phyloP scores from a whole-genome alignment of 2,329 filamentous ascomycete species.

The Calonectria hawksworthii region DNA sequence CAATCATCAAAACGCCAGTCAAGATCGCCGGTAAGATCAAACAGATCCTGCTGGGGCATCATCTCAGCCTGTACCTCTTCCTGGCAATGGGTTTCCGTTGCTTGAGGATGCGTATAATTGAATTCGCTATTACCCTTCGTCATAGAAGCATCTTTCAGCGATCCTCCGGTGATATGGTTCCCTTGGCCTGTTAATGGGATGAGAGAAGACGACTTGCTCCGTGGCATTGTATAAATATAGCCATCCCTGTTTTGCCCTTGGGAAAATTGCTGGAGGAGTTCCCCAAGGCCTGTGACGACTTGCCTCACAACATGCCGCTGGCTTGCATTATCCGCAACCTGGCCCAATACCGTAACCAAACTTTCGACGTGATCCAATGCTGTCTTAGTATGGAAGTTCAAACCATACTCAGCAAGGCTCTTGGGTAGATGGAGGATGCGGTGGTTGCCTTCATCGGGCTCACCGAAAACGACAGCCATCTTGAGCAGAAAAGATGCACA shows the following conservation, averaged over 20 bases:
- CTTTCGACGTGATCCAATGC: background rate
- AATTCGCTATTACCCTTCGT: too few species aligned
- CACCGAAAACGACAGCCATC: background rate
- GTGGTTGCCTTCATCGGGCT: background rate
- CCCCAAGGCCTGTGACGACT: background rate
- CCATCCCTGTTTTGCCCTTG: background rate
- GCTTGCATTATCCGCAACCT: background rate
- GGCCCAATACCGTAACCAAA: background rate
- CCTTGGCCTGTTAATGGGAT: too few species aligned
- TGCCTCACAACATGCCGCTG: background rate
- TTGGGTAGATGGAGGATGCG: background rate
- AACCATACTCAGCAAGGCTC: background rate
- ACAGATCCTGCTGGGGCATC: background rate
- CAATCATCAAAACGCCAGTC: conserved; percentile 1
- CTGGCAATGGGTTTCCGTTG: background rate
- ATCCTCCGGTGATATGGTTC: too few species aligned
- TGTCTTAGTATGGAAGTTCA: background rate
- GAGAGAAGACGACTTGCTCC: background rate
- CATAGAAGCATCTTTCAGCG: background rate
- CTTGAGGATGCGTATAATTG: background rate
- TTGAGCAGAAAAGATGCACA: background rate
- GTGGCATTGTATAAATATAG: background rate
- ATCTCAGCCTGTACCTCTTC: background rate
- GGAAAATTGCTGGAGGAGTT: background rate
- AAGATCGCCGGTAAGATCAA: background rate